Percentiles rank a stretch among this genome's conserved stretches.
These are phyloP conservation scores for Cyphellophora europaea DNA, from an alignment of 2,329 filamentous ascomycete genomes.

Conservation along the genomic window DNA sequence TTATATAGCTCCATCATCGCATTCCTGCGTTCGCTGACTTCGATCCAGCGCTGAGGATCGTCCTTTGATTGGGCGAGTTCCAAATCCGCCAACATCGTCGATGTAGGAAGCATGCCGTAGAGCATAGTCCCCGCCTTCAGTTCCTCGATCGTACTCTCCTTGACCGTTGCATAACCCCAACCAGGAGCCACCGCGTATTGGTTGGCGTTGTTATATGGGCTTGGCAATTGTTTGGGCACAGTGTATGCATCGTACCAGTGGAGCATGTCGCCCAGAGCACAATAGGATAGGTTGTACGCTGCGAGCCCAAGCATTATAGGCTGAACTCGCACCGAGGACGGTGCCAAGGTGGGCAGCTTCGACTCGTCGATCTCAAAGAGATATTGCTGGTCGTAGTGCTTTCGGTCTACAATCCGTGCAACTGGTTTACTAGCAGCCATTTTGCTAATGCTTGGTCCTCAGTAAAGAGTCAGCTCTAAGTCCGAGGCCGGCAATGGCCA, in stretches of 20 bases:
- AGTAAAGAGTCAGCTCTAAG: no score
- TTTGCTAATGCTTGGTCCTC: no score
- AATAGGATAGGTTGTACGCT: slow-evolving; percentile 16
- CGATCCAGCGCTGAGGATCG: slow-evolving; percentile 24
- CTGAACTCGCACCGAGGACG: slow-evolving; percentile 10
- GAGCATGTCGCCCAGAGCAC: slow-evolving; percentile 1
- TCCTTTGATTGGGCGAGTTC: slow-evolving; percentile 20
- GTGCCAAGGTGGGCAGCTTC: slow-evolving; percentile 2
- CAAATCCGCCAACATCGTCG: slow-evolving; percentile 28
- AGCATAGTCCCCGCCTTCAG: slow-evolving; percentile 26
- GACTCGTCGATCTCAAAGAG: background rate
- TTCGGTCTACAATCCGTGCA: slow-evolving; percentile 2
- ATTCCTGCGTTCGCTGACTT: slow-evolving; percentile 27
- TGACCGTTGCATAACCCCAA: slow-evolving; percentile 38
- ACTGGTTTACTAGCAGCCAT: no score
- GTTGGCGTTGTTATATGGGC: slow-evolving; percentile 23
- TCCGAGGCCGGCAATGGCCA: no score
- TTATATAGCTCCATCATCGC: slow-evolving; percentile 37
- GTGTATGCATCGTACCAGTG: slow-evolving; percentile 34
- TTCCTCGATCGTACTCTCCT: slow-evolving; percentile 28
- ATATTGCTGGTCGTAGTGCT: slow-evolving; percentile 4
- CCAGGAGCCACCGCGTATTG: slow-evolving; percentile 37
- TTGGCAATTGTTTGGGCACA: slow-evolving; percentile 23
- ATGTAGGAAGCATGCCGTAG: slow-evolving; percentile 36
- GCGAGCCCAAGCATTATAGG: slow-evolving; percentile 8